Percentiles rank a stretch among this genome's conserved stretches.
phyloP scores from a whole-genome alignment of 495 filamentous ascomycete genomes.

The Darksidea phi region DNA sequence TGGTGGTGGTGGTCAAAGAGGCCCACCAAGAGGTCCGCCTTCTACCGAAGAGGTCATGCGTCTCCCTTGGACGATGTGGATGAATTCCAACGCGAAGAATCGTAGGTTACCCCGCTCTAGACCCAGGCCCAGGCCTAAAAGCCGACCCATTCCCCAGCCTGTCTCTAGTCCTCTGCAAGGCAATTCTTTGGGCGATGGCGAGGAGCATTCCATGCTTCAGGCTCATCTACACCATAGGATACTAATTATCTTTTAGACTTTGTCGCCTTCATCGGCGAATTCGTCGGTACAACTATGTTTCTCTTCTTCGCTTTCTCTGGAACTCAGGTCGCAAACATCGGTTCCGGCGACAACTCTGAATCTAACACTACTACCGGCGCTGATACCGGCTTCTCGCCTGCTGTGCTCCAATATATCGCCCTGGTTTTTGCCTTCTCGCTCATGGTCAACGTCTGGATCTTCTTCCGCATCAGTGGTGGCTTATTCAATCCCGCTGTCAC shows the following conservation, averaged over 20 bases:
- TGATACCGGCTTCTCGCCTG: constrained; percentile 41
- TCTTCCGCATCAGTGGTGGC: constrained; percentile 74
- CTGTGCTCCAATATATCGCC: constrained; percentile 58
- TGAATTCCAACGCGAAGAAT: constrained; percentile 30
- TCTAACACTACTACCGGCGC: constrained; percentile 20
- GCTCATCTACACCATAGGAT: constrained; percentile 3
- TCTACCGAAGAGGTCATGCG: constrained; percentile 21
- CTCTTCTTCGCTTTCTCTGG: constrained; percentile 39
- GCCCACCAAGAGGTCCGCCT: constrained; percentile 11
- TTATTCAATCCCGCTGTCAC: constrained; percentile 80
- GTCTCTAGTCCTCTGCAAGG: not conserved
- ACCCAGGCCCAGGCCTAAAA: not conserved
- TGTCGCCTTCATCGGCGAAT: constrained; percentile 36
- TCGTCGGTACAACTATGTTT: constrained; percentile 38
- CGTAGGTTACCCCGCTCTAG: constrained; percentile 9
- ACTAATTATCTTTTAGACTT: constrained; percentile 26
- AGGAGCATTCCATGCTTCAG: constrained; percentile 5
- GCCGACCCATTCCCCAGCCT: not conserved
- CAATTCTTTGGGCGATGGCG: not conserved
- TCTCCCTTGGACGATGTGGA: constrained; percentile 31
- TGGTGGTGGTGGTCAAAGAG: constrained; percentile 5
- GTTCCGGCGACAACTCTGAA: constrained; percentile 15
- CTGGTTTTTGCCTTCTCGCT: constrained; percentile 72
- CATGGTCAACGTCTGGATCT: constrained; percentile 78
- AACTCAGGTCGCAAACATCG: constrained; percentile 32